A percentile compares a stretch with the other conserved stretches of the same genome.
These are phyloP conservation scores for Pichia kluyveri DNA, from an alignment of 805 yeast genomes.

Conservation along the genomic window DNA sequence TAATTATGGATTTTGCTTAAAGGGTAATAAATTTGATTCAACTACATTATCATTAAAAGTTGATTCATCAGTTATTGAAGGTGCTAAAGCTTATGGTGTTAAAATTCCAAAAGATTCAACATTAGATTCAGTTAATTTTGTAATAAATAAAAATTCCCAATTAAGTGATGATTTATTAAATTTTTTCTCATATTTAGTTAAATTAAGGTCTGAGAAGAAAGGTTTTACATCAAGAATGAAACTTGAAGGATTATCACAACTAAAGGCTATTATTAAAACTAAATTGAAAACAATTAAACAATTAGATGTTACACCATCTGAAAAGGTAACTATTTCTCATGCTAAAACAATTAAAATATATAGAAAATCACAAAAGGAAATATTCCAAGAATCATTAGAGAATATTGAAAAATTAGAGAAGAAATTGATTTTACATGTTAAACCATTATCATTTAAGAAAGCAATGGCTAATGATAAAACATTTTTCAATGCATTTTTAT, in stretches of 20 bases:
- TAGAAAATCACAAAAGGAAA: slow-evolving; percentile 37
- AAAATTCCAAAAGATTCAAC: slow-evolving; percentile 31
- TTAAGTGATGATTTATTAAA: slow-evolving; percentile 35
- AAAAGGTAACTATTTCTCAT: slow-evolving; percentile 15
- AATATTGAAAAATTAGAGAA: slow-evolving; percentile 38
- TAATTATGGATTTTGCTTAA: slow-evolving; percentile 68
- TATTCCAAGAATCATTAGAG: slow-evolving; percentile 39
- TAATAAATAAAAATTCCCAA: slow-evolving; percentile 15
- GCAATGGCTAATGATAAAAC: slow-evolving; percentile 31
- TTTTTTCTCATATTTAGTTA: slow-evolving; percentile 49
- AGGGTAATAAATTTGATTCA: slow-evolving; percentile 43
- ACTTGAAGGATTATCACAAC: slow-evolving; percentile 51
- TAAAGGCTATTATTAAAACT: slow-evolving; percentile 41
- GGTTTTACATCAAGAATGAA: slow-evolving; percentile 42
- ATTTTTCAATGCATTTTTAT: slow-evolving; percentile 35
- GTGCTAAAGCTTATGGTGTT: slow-evolving; percentile 30
- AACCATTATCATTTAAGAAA: slow-evolving; percentile 48
- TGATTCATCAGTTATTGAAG: slow-evolving; percentile 20
- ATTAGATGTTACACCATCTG: slow-evolving; percentile 19
- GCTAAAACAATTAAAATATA: slow-evolving; percentile 35
- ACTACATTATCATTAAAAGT: slow-evolving; percentile 56
- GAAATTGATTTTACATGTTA: slow-evolving; percentile 32
- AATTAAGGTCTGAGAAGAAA: slow-evolving; percentile 36
- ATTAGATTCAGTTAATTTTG: slow-evolving; percentile 31
- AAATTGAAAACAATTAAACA: slow-evolving; percentile 35